Conservation (phyloP, 768 basidiomycete species). For the Pleurotus salmoneostramineus region DNA sequence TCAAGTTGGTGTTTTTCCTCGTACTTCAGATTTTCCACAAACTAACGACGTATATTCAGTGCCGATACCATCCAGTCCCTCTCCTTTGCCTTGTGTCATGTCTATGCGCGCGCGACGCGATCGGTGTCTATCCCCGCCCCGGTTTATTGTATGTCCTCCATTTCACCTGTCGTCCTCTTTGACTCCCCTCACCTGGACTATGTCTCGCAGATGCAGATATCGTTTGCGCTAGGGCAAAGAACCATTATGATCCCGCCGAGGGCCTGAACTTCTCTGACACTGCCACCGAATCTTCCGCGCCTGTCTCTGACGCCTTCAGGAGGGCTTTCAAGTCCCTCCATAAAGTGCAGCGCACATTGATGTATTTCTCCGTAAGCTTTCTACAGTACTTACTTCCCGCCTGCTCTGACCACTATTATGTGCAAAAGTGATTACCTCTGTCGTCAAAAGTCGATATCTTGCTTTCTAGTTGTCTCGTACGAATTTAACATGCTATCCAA, state of each 20-base stretch:
- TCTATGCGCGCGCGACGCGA: slow-evolving; percentile 70
- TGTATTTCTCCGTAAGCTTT: slow-evolving; percentile 56
- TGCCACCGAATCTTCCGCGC: slow-evolving; percentile 41
- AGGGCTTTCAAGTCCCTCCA: slow-evolving; percentile 56
- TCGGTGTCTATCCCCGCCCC: slow-evolving; percentile 83
- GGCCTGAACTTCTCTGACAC: slow-evolving; percentile 55
- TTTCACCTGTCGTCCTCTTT: not conserved
- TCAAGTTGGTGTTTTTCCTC: slow-evolving; percentile 29
- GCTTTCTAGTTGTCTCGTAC: too few species aligned
- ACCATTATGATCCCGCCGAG: slow-evolving; percentile 70
- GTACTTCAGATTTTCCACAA: not conserved
- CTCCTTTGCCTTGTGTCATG: slow-evolving; percentile 57
- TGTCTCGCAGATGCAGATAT: slow-evolving; percentile 10
- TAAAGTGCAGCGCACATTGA: slow-evolving; percentile 39
- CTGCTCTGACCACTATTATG: not conserved
- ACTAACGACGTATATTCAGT: slow-evolving; percentile 20
- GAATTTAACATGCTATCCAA: too few species aligned
- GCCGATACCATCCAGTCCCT: slow-evolving; percentile 60
- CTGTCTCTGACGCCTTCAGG: slow-evolving; percentile 37
- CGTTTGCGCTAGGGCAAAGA: slow-evolving; percentile 72
- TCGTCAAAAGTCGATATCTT: too few species aligned
- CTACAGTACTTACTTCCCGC: not conserved
- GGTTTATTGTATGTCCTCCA: slow-evolving; percentile 60
- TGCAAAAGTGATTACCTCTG: too few species aligned
- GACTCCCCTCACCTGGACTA: not conserved